Base-by-base conservation (phyloP, 148 eudicot species). In the Rhododendron simsii region DNA sequence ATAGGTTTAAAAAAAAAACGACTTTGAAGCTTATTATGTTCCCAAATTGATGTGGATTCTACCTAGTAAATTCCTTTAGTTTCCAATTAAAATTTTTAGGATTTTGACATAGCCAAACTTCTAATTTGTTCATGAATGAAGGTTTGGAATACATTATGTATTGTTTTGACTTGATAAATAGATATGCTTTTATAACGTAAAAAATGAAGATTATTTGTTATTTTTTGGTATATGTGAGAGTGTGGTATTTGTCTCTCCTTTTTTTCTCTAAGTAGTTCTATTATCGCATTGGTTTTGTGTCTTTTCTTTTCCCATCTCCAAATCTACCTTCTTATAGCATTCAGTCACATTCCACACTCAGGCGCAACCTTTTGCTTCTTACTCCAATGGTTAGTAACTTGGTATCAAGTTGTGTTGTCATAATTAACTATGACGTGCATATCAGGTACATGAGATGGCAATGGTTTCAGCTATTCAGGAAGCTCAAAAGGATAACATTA, bases 371-470 rank as follows among this genome's bases (percentile, higher is more conserved):
- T 15, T 33, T 85, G 33, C 20, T 16, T 21, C 48, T 30, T 71
- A 71, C 35, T 71, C 76, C 18, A 71, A 30, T 71, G 75, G 35
- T 69, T 69, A 33, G 5, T 30, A 21, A 59, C 71, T 57, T 39
- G 18, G 59, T n/a, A 47, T 5, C 12, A 41, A 85, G 51, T 69
- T 71, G 12, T 11, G 50, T 45, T 21, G 69, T 50, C 82, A 81
- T 84, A 35, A 78, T 74, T 44, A 47, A 55, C 78, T 74, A n/a
- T 33, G 41, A 80, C 83, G 53, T 85, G 50, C 20, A 78, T 85
- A 76, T 76, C 90, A 96, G 99, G 96, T 96, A 45, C 99, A 94
- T 92, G 99, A 96, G 91, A 96, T 96, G 99, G 93, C 96, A 87
- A 95, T 94, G 96, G 91, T 95, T 79, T 96, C 99, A 59, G 96